A percentile compares a stretch with the other conserved stretches of the same genome.
These are phyloP conservation scores for Geotrichum aggregatum DNA, from an alignment of 1,139 yeast genomes.

Conservation along the genomic window DNA sequence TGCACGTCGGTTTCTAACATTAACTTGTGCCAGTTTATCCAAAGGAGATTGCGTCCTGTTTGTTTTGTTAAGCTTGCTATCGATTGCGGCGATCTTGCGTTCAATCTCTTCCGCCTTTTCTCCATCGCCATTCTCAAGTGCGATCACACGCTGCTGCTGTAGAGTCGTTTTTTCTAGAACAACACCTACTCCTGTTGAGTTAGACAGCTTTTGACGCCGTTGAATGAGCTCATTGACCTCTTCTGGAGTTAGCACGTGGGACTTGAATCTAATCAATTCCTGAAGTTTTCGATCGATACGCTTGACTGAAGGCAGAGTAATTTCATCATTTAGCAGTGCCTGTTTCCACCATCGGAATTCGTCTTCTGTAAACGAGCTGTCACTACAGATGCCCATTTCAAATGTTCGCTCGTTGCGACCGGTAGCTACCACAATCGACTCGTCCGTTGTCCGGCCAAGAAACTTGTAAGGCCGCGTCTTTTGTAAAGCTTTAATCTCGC, in stretches of 20 bases:
- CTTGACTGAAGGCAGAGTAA: slow-evolving; percentile 59
- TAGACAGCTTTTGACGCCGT: slow-evolving; percentile 60
- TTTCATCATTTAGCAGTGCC: slow-evolving; percentile 57
- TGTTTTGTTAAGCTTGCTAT: slow-evolving; percentile 28
- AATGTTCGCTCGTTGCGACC: slow-evolving; percentile 67
- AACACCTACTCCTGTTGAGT: slow-evolving; percentile 64
- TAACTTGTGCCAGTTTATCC: slow-evolving; percentile 56
- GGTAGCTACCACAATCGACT: slow-evolving; percentile 51
- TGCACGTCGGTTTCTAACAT: slow-evolving; percentile 75
- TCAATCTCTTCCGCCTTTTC: slow-evolving; percentile 53
- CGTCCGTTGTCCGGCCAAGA: slow-evolving; percentile 43
- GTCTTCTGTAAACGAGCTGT: slow-evolving; percentile 59
- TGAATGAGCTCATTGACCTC: slow-evolving; percentile 78
- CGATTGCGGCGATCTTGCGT: slow-evolving; percentile 47
- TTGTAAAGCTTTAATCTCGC: slow-evolving; percentile 65
- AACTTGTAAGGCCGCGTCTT: slow-evolving; percentile 56
- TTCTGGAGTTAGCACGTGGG: slow-evolving; percentile 63
- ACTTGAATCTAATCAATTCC: slow-evolving; percentile 58
- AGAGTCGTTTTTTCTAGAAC: slow-evolving; percentile 72
- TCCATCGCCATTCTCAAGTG: slow-evolving; percentile 59
- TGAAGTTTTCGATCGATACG: slow-evolving; percentile 62
- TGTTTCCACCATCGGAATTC: slow-evolving; percentile 70
- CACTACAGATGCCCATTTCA: slow-evolving; percentile 76
- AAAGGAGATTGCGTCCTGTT: slow-evolving; percentile 27
- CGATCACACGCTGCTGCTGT: slow-evolving; percentile 71